Conservation (phyloP, 129 eudicot species). For the Lonicera japonica region DNA sequence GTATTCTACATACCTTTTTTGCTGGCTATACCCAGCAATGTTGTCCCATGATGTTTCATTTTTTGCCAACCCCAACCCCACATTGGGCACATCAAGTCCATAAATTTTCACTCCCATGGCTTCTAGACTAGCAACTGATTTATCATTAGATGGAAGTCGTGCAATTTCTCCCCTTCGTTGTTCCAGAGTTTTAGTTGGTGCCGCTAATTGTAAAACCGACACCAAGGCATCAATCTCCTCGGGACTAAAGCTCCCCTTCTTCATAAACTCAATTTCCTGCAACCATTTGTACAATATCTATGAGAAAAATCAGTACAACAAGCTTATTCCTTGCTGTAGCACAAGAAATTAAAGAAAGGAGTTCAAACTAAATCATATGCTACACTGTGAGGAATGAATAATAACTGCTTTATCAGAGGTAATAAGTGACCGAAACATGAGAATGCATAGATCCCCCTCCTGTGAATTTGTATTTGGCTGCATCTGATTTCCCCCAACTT, state of each 20-base stretch:
- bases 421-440: constrained; percentile 83
- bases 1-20: constrained; percentile 57
- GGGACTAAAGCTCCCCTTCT: constrained; percentile 59
- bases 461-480: constrained; percentile 20
- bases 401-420: constrained; percentile 80
- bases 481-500: constrained; percentile 20
- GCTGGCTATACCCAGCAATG: constrained; percentile 86
- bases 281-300: constrained; percentile 7
- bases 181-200: constrained; percentile 40
- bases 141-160: constrained; percentile 33
- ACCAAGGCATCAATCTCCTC: constrained; percentile 88
- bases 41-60: constrained; percentile 84
- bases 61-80: constrained; percentile 22
- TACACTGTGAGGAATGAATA: constrained; percentile 7
- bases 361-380: not conserved
- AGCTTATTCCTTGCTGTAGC: not conserved
- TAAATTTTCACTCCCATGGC: constrained; percentile 84
- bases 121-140: constrained; percentile 68
- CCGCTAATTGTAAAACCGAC: constrained; percentile 67
- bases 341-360: constrained; percentile 3
- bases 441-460: constrained; percentile 68
- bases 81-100: constrained; percentile 50
- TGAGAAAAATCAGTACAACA: not conserved
- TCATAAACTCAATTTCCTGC: constrained; percentile 96
- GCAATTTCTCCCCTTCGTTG: constrained; percentile 40